Conservation (phyloP, 2,329 filamentous ascomycete genomes). For the Setomelanomma holmii region DNA sequence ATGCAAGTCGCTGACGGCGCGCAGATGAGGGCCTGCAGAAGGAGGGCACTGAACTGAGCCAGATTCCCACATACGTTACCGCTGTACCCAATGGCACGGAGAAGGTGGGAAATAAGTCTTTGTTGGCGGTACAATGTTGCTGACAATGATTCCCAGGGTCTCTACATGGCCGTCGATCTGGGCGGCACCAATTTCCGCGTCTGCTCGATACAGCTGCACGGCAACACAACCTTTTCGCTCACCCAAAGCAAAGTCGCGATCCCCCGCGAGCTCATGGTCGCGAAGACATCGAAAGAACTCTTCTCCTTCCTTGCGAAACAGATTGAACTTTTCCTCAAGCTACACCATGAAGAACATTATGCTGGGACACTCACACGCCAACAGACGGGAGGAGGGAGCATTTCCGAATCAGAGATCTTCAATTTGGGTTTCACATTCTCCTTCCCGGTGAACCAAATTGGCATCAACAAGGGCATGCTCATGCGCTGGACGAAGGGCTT, state of each 20-base stretch:
- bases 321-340: constrained; percentile 85
- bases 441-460: constrained; percentile 92
- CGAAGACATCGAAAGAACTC: constrained; percentile 83
- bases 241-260: constrained; percentile 93
- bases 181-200: constrained; percentile 98
- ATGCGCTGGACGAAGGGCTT: constrained; percentile 99
- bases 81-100: constrained; percentile 96
- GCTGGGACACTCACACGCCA: constrained; percentile 70
- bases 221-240: constrained; percentile 92
- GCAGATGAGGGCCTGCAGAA: constrained; percentile 80
- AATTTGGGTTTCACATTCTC: constrained; percentile 98
- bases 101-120: constrained; percentile 92
- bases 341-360: constrained; percentile 90
- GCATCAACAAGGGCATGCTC: constrained; percentile 92
- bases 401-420: constrained; percentile 77
- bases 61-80: constrained; percentile 97
- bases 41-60: constrained; percentile 82
- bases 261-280: constrained; percentile 87
- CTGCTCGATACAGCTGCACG: constrained; percentile 91
- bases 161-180: constrained; percentile 97
- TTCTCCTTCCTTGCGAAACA: constrained; percentile 93
- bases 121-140: too few relatives aligned
- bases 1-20: constrained; percentile 19
- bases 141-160: constrained; percentile 66
- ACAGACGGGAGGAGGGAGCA: constrained; percentile 64